Evolutionary conservation across 108 stramenopile species (phyloP).

Genomic region (Cyclotella choctawhatcheeana): DNA sequence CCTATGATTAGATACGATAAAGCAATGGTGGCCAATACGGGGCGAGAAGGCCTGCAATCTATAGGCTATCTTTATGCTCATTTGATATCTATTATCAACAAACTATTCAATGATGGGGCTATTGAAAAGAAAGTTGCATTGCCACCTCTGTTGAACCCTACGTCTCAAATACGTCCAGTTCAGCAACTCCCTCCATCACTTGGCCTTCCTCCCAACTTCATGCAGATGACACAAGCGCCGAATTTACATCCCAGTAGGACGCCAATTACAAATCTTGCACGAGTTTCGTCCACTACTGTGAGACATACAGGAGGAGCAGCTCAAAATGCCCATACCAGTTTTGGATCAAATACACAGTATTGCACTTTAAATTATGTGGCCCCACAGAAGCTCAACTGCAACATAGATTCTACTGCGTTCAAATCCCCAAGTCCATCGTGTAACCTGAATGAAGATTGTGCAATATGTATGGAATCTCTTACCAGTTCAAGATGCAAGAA

Average conservation of each 20-base stretch:
- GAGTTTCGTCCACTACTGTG: no score
- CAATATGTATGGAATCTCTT: constrained; percentile 2
- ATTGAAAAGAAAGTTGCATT: no score
- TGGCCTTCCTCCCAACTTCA: no score
- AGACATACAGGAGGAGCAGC: no score
- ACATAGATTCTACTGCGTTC: neutral
- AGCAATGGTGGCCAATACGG: constrained; percentile 14
- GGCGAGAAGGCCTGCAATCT: constrained; percentile 36
- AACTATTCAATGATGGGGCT: neutral
- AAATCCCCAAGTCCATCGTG: neutral
- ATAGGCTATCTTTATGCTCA: neutral
- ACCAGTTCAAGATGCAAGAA: neutral
- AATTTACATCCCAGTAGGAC: no score
- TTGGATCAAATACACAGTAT: no score
- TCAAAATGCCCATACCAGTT: no score
- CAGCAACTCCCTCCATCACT: no score
- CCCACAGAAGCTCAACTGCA: neutral
- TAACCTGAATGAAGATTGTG: constrained; percentile 13
- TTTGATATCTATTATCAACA: neutral
- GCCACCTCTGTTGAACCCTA: neutral
- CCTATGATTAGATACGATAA: constrained; percentile 37
- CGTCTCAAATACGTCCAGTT: no score
- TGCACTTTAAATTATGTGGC: neutral
- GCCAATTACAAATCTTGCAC: no score
- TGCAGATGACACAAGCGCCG: no score